Conservation (phyloP, 495 filamentous ascomycete species). For the Annulohypoxylon bovei region DNA sequence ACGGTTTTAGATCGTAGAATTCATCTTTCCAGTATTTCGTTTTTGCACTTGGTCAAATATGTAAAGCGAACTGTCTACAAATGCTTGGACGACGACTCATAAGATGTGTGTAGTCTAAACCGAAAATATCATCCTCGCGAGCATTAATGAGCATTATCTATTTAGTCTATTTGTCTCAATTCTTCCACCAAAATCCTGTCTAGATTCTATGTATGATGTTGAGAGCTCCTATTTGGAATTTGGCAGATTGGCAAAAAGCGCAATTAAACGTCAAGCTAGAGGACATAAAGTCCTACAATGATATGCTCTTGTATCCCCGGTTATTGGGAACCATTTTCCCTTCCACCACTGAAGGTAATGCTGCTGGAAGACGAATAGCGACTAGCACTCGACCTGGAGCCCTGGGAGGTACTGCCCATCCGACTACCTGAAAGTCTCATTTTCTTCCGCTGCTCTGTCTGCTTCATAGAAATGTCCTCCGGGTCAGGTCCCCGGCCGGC, state of each 20-base stretch:
- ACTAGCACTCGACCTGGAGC: conserved; percentile 29
- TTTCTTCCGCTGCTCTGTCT: conserved; percentile 35
- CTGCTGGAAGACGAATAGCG: conserved; percentile 38
- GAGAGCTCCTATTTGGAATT: background rate
- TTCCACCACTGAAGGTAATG: conserved; percentile 14
- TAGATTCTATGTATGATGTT: background rate
- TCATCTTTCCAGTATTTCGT: background rate
- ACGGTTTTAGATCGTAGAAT: background rate
- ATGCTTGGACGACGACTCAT: background rate
- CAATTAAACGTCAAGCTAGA: background rate
- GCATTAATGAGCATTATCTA: background rate
- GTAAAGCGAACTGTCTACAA: background rate
- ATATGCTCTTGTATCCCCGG: background rate
- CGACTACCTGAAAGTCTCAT: conserved; percentile 8
- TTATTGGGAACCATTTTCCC: background rate
- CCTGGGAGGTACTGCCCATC: conserved; percentile 8
- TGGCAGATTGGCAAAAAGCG: background rate
- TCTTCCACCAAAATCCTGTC: conserved; percentile 12
- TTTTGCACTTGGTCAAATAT: background rate
- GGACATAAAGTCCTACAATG: background rate
- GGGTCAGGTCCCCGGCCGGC: conserved; percentile 42
- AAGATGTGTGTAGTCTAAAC: background rate
- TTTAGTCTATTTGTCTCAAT: background rate
- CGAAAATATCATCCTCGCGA: background rate
- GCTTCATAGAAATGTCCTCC: conserved; percentile 49